Conservation (phyloP, 148 eudicot species). For the Rhododendron henanense region DNA sequence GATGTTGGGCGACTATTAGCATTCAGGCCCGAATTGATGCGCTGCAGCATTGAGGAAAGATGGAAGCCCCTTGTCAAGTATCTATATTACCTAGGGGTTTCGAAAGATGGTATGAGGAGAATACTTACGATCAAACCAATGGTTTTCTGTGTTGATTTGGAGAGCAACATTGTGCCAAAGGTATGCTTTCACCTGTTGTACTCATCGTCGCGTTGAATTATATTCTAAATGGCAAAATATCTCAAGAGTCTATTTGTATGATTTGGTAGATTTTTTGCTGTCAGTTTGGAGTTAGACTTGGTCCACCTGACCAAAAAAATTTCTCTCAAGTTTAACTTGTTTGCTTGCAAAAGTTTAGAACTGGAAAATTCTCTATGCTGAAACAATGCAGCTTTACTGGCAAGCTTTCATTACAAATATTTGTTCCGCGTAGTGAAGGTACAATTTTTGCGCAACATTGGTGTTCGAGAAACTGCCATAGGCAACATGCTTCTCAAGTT, state of each 20-base stretch:
- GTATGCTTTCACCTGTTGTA: constrained; percentile 28
- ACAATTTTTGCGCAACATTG: constrained; percentile 77
- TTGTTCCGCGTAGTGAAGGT: constrained; percentile 43
- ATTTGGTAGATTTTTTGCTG: not conserved
- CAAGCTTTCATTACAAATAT: not conserved
- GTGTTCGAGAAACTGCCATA: constrained; percentile 70
- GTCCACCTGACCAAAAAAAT: not conserved
- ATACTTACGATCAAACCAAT: constrained; percentile 79
- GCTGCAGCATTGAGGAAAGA: constrained; percentile 77
- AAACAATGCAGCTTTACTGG: not conserved
- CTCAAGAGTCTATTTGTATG: not conserved
- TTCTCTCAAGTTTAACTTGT: not conserved
- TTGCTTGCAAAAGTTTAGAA: not conserved
- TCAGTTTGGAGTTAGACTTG: not conserved
- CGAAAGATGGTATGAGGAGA: constrained; percentile 80
- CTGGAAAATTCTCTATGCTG: not conserved
- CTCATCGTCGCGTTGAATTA: not conserved
- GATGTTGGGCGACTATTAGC: constrained; percentile 80
- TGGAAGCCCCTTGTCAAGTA: constrained; percentile 89
- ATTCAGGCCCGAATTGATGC: constrained; percentile 84
- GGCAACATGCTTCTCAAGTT: constrained; percentile 80
- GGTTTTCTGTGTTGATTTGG: constrained; percentile 75
- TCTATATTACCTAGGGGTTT: constrained; percentile 82
- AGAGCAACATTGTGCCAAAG: constrained; percentile 75
- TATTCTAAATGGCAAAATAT: not conserved